Conservation (phyloP, 2,329 filamentous ascomycete genomes). For the Curvularia sp. region DNA sequence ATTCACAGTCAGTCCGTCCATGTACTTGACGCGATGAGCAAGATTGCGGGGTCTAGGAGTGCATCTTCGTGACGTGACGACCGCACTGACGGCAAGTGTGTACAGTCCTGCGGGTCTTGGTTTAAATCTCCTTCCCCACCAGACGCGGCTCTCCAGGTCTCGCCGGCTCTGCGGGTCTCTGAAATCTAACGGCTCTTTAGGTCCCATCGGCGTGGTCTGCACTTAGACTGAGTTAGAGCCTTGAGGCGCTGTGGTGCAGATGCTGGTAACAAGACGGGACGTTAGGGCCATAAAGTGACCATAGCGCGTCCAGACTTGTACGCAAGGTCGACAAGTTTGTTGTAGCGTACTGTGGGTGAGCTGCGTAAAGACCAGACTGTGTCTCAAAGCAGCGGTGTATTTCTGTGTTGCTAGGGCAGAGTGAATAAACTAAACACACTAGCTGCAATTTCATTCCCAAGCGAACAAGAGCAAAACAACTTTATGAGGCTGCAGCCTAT, state of each 20-base stretch:
- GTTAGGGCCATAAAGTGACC: background rate
- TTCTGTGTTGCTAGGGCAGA: conserved; percentile 8
- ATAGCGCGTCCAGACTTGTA: conserved; percentile 4
- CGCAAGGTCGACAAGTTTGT: conserved; percentile 2
- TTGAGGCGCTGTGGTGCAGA: background rate
- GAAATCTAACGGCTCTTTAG: background rate
- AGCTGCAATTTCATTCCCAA: conserved; percentile 1
- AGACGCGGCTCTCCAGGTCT: background rate
- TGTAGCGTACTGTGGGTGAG: conserved; percentile 9
- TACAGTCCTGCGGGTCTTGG: background rate
- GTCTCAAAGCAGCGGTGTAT: conserved; percentile 15
- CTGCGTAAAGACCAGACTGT: conserved; percentile 5
- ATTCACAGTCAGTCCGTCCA: background rate
- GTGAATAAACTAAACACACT: conserved; percentile 2
- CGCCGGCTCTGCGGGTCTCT: background rate
- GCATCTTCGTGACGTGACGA: background rate
- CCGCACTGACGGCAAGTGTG: background rate
- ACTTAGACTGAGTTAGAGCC: background rate
- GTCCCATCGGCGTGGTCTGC: background rate
- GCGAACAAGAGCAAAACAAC: background rate
- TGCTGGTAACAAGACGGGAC: background rate
- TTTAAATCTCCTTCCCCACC: background rate
- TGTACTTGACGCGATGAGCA: background rate
- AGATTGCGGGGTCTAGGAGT: background rate
- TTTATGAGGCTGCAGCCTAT: background rate